Base-by-base conservation (phyloP, 345 rosid genomes). In the Eucalyptus marginata region DNA sequence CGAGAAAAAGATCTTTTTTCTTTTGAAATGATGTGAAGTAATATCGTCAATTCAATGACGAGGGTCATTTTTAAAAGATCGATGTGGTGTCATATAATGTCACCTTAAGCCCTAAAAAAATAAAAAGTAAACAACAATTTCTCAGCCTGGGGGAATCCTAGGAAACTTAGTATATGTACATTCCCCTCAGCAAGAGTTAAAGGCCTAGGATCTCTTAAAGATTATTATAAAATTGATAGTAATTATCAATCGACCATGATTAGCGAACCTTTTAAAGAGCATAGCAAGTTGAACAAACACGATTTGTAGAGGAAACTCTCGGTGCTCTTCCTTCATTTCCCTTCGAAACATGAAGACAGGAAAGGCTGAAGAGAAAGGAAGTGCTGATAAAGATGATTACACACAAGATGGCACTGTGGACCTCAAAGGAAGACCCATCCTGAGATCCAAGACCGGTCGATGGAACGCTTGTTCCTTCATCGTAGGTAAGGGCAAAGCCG, bases 391-490 rank as follows among this genome's bases (percentile, higher is more conserved):
- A 58, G 80, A 62, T 7, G 94, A 92, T 81, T 91, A 89, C 43
- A 92, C 96, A 31, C 89, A 93, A 91, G 95, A 95, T 93, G 95
- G 95, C 20, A 92, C 90, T 71, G 93, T 94, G n/a, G 94, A 94
- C 87, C 92, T 93, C 87, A 92, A 90, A 71, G 94, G 95, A 27
- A 90, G 90, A 52, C 94, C 95, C 27, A 81, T 93, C 40, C 86
- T 93, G 40, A 91, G 96, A 89, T 93, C 93, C 51, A 91, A 87
- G 3, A 93, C 95, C 15, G 95, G 95, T 7, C 88, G 91, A 89
- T 94, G 96, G 95, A 93, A 43, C 87, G 95, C 95, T 80, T 94
- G 94, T 86, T 92, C 91, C 87, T 95, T 95, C 89, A 93, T 95
- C 52, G 92, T 93, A 4, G 94, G 94, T 93, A 92, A 89, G 91